A percentile compares a stretch with the other conserved stretches of the same genome.
phyloP scores from a whole-genome alignment of 495 filamentous ascomycete species.

The Hypomontagnella submonticulosa region DNA sequence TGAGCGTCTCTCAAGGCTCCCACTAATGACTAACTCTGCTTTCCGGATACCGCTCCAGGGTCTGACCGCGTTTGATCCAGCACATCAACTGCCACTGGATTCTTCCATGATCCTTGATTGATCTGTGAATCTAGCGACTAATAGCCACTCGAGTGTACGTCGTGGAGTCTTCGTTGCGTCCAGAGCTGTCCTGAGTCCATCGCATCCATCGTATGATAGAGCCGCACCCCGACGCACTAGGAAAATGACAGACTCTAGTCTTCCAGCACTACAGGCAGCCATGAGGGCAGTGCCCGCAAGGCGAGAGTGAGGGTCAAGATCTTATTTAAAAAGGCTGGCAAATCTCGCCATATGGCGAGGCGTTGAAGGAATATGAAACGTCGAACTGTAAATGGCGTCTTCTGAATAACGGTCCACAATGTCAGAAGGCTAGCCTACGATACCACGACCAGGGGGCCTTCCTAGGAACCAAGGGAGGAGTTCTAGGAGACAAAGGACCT shows the following conservation, averaged over 20 bases:
- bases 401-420: no score
- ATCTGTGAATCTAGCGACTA: constrained; percentile 18
- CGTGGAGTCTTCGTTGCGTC: constrained; percentile 5
- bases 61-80: not conserved
- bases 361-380: not conserved
- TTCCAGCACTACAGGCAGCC: constrained; percentile 11
- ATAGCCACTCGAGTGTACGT: constrained; percentile 13
- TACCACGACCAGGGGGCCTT: no score
- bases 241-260: constrained; percentile 7
- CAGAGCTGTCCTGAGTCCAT: constrained; percentile 14
- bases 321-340: not conserved
- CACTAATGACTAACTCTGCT: constrained; percentile 15
- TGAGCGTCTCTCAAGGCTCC: constrained; percentile 12
- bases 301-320: constrained; percentile 5
- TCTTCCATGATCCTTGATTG: constrained; percentile 15
- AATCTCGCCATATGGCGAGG: not conserved
- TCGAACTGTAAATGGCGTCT: no score
- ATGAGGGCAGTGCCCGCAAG: constrained; percentile 18
- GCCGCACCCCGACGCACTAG: constrained; percentile 18
- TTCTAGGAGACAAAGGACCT: no score
- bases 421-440: no score
- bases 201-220: constrained; percentile 2
- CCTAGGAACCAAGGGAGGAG: no score
- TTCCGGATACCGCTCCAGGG: constrained; percentile 19
- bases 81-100: not conserved